Evolutionary conservation across 768 basidiomycete genomes (phyloP).

Genomic region (Porpolomopsis calyptriformis): DNA sequence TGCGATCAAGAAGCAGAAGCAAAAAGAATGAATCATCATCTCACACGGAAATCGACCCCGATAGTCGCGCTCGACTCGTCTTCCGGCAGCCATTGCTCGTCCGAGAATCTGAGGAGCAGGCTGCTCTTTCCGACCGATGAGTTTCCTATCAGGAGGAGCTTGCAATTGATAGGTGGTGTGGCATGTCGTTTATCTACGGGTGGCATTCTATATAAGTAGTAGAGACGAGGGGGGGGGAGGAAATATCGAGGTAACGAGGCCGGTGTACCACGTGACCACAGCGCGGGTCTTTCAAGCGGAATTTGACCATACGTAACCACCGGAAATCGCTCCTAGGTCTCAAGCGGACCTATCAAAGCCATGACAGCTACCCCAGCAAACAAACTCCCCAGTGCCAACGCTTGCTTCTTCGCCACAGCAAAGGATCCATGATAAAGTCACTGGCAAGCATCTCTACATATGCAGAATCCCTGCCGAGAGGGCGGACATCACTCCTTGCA

Average conservation of each 20-base stretch:
- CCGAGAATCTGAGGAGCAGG: conserved; percentile 86
- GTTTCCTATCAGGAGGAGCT: conserved; percentile 78
- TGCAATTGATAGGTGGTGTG: conserved; percentile 56
- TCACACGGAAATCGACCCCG: conserved; percentile 75
- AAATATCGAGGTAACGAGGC: conserved; percentile 28
- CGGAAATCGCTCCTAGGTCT: no score
- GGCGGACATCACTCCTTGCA: conserved; percentile 71
- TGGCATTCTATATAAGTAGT: no score
- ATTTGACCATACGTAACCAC: conserved; percentile 7
- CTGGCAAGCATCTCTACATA: conserved; percentile 83
- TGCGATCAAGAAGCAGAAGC: not conserved
- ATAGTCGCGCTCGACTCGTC: conserved; percentile 83
- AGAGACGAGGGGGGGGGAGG: no score
- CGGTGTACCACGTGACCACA: conserved; percentile 20
- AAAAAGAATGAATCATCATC: conserved; percentile 17
- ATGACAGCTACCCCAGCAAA: conserved; percentile 5
- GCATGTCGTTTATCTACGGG: conserved; percentile 15
- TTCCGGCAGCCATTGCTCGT: conserved; percentile 88
- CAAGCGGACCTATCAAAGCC: conserved; percentile 10
- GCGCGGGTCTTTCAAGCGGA: conserved; percentile 13
- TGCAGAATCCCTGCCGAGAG: conserved; percentile 69
- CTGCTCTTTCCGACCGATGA: conserved; percentile 91
- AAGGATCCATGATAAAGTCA: conserved; percentile 42
- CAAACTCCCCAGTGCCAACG: conserved; percentile 13
- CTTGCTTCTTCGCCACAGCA: conserved; percentile 42